phyloP scores from a whole-genome alignment of 139 green algal species.

The Micromonas pusilla region DNA sequence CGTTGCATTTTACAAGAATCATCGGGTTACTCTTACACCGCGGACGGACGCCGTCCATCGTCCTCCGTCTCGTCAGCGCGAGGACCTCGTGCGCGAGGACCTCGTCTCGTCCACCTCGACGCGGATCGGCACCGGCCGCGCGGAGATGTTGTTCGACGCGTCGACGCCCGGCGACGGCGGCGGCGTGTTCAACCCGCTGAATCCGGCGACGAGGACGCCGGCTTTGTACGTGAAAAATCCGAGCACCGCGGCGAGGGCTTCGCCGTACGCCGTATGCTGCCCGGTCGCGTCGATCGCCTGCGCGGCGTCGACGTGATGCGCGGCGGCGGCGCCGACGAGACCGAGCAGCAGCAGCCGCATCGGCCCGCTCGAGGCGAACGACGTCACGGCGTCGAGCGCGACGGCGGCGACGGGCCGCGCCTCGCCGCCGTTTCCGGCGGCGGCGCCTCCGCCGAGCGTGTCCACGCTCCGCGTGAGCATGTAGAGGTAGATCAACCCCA shows the following conservation, averaged over 20 bases:
- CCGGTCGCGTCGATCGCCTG: background rate
- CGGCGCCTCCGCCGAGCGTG: background rate
- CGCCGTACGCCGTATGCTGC: background rate
- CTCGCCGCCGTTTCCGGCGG: background rate
- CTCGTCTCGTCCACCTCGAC: too few relatives aligned
- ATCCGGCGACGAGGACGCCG: background rate
- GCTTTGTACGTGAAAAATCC: slow-evolving; percentile 13
- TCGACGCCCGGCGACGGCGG: background rate
- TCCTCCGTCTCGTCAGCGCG: too few relatives aligned
- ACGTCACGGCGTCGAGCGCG: background rate
- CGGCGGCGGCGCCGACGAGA: background rate
- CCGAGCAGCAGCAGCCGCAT: background rate
- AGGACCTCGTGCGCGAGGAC: too few relatives aligned
- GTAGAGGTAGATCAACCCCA: slow-evolving; percentile 1
- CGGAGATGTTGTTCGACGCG: background rate
- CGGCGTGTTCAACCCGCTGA: background rate
- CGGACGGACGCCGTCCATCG: too few relatives aligned
- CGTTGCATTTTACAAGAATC: too few relatives aligned
- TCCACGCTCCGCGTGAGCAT: slow-evolving; percentile 1
- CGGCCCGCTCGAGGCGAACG: background rate
- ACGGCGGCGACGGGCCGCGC: background rate
- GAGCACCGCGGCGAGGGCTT: background rate
- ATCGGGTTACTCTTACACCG: too few relatives aligned
- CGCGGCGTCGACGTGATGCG: background rate
- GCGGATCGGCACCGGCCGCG: background rate